Base-by-base conservation (phyloP, 2,329 filamentous ascomycete species). In the Colletotrichum chlorophyti region DNA sequence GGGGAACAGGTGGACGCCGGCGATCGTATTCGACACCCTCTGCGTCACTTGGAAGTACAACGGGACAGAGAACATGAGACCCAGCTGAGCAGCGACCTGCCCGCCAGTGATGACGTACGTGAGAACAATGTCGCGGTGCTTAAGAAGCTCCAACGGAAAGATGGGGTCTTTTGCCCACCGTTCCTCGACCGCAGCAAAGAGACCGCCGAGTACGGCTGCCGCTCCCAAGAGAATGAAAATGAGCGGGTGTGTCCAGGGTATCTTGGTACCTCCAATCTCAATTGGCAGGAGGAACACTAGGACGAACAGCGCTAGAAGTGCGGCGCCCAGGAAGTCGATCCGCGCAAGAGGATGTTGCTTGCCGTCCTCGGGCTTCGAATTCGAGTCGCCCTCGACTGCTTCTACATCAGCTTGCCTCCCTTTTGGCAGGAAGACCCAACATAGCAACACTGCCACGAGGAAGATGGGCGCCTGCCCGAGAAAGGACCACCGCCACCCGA, bases 401-500 rank as follows among this genome's bases (percentile, higher is more conserved):
- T 17, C 24, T 8, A 24, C 19, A 4, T 17, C 5, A 5, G 32
- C 23, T 2, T 12, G 46, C 19, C 42, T 45, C 7, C 19, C 45
- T 9, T 83, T 76, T 38, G 77, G 72, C 42, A 88, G 73, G 2
- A 84, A 83, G 3, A 83, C 61, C 47, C 76, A 76, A 0, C 84
- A 85, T 11, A 84, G 70, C 1, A 79, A 26, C 0, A 88, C 74
- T 0, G 84, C 85, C 12, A 82, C 65, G 1, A 79, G 59, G 0
- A 84, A 86, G 0, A 89, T 68, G 0, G 86, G 86, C 0, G 86
- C 81, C 65, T 89, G 87, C 2, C 86, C 73, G 3, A 87, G 66
- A 58, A 89, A 90, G 57, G 83, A 87, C 81, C 84, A 88, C 17
- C 88, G 78, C 88, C 88, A 91, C 9, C 88, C 87, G 23, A 91